Percentiles rank a stretch among this genome's conserved stretches.
phyloP scores from a whole-genome alignment of 179 eudicot genomes.

The Beta corolliflora region DNA sequence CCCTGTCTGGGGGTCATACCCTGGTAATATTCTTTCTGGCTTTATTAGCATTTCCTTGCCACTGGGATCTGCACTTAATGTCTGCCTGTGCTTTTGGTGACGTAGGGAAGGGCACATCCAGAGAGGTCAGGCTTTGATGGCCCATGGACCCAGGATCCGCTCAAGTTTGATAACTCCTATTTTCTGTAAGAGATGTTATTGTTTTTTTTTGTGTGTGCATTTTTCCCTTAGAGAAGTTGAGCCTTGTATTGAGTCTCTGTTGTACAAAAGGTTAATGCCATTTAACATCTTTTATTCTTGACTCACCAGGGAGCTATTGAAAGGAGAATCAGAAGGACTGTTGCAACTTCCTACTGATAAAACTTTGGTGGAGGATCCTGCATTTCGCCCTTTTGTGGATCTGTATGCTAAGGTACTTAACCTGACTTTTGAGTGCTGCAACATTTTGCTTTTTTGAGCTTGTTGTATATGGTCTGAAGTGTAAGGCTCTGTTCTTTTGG shows the following conservation, averaged over 20 bases:
- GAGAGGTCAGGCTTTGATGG: constrained; percentile 99
- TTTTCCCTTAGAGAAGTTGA: background rate
- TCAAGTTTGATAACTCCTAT: constrained; percentile 89
- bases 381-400: constrained; percentile 73
- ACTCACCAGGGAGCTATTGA: constrained; percentile 75
- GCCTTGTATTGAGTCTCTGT: background rate
- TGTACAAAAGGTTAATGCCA: constrained; percentile 18
- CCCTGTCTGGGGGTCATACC: constrained; percentile 80
- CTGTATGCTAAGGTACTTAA: constrained; percentile 82
- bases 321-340: constrained; percentile 84
- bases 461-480: background rate
- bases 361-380: constrained; percentile 78
- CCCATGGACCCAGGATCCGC: constrained; percentile 93
- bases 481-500: no score
- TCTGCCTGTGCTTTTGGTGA: constrained; percentile 17
- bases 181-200: constrained; percentile 59
- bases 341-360: constrained; percentile 84
- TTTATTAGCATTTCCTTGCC: constrained; percentile 1
- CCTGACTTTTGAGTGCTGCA: background rate
- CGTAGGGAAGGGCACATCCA: constrained; percentile 95
- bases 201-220: background rate
- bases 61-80: constrained; percentile 13
- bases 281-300: constrained; percentile 1
- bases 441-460: background rate
- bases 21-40: constrained; percentile 46